These are phyloP conservation scores for Psilocybe cubensis DNA, from an alignment of 768 basidiomycete genomes.

Conservation along the genomic window DNA sequence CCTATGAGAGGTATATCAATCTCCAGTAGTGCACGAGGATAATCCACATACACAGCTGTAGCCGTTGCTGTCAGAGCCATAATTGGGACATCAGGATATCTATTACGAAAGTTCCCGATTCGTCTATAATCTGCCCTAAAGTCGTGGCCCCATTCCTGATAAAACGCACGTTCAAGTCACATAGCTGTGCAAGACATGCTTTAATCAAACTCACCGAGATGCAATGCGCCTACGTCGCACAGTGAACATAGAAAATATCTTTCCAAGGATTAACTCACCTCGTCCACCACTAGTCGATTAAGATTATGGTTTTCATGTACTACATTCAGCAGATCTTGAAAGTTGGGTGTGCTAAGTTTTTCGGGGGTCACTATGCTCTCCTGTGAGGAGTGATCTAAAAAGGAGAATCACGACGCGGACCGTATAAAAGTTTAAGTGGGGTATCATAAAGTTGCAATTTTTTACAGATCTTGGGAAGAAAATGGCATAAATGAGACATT, in stretches of 20 bases:
- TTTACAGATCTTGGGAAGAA: slow-evolving; percentile 60
- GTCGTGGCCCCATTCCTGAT: slow-evolving; percentile 84
- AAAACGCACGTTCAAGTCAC: not conserved
- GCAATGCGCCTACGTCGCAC: slow-evolving; percentile 68
- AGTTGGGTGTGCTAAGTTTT: slow-evolving; percentile 58
- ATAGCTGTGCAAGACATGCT: not conserved
- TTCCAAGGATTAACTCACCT: slow-evolving; percentile 48
- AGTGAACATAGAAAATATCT: not conserved
- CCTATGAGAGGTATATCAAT: slow-evolving; percentile 36
- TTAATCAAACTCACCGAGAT: slow-evolving; percentile 59
- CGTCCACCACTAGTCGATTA: slow-evolving; percentile 80
- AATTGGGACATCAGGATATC: slow-evolving; percentile 72
- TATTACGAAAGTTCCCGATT: slow-evolving; percentile 70
- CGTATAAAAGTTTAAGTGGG: slow-evolving; percentile 67
- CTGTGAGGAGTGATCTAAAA: not conserved
- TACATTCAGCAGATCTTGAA: slow-evolving; percentile 50
- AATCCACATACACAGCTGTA: slow-evolving; percentile 57
- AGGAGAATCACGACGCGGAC: slow-evolving; percentile 40
- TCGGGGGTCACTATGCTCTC: slow-evolving; percentile 71
- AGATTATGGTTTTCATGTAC: slow-evolving; percentile 61
- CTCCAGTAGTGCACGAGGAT: not conserved
- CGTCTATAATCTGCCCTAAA: slow-evolving; percentile 76
- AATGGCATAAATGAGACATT: too few relatives aligned
- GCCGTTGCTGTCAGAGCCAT: slow-evolving; percentile 91
- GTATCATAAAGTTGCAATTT: slow-evolving; percentile 68